phyloP scores from a whole-genome alignment of 2,329 filamentous ascomycete species.

The Ceratocystis colombiana region DNA sequence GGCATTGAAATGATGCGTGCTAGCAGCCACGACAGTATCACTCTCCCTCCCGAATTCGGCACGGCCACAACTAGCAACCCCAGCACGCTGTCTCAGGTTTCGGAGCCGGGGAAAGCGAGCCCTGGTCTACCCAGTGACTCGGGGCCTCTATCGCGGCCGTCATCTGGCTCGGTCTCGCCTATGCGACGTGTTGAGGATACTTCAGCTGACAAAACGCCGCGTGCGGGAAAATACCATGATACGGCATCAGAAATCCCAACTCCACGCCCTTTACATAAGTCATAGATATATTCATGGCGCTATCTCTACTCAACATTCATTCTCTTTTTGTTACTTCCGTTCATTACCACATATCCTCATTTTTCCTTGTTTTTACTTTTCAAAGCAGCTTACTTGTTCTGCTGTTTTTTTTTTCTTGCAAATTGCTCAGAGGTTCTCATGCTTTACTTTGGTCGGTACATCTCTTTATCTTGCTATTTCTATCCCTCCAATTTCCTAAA shows the following conservation, averaged over 20 bases:
- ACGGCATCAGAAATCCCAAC: slow-evolving; percentile 12
- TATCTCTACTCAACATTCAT: background rate
- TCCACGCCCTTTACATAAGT: slow-evolving; percentile 16
- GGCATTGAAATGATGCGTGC: slow-evolving; percentile 97
- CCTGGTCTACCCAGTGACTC: background rate
- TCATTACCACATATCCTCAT: background rate
- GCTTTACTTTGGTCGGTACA: background rate
- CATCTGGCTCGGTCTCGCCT: slow-evolving; percentile 19
- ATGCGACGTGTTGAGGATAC: slow-evolving; percentile 2
- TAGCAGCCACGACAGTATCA: slow-evolving; percentile 79
- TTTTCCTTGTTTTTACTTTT: background rate
- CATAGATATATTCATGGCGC: slow-evolving; percentile 3
- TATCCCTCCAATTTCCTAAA: background rate
- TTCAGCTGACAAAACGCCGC: slow-evolving; percentile 18
- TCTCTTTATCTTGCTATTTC: background rate
- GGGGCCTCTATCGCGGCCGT: slow-evolving; percentile 6
- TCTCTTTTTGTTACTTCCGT: background rate
- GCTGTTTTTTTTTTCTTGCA: too few species aligned
- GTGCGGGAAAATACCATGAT: slow-evolving; percentile 16
- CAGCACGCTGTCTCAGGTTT: background rate
- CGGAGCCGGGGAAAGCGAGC: background rate
- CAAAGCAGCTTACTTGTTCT: too few species aligned
- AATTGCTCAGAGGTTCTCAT: too few species aligned
- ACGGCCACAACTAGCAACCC: background rate
- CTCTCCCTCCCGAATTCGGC: slow-evolving; percentile 41